phyloP scores from a whole-genome alignment of 768 basidiomycete species.

The Amanita pallidorosea region DNA sequence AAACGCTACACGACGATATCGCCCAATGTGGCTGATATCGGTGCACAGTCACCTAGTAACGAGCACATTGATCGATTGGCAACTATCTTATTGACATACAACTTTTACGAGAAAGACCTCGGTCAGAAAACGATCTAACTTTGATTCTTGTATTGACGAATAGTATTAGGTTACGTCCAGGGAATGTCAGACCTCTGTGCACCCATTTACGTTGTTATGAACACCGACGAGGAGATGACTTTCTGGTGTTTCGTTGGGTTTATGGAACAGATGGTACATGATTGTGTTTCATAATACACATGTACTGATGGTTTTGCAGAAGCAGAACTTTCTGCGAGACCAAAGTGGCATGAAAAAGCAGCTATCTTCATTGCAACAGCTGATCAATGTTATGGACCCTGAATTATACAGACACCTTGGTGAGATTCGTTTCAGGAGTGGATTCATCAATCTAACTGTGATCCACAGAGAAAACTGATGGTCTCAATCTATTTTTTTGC shows the following conservation, averaged over 20 bases:
- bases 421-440: constrained; percentile 17
- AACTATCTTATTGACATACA: constrained; percentile 81
- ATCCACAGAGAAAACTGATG: constrained; percentile 70
- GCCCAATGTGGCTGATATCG: constrained; percentile 59
- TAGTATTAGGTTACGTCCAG: constrained; percentile 76
- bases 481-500: constrained; percentile 93
- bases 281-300: neutral
- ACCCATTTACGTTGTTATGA: constrained; percentile 88
- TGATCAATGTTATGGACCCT: constrained; percentile 92
- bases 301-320: constrained; percentile 32
- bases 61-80: constrained; percentile 87
- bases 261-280: constrained; percentile 88
- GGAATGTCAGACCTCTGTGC: constrained; percentile 97
- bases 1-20: constrained; percentile 65
- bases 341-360: constrained; percentile 98
- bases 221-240: constrained; percentile 78
- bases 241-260: constrained; percentile 96
- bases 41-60: constrained; percentile 82
- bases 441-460: neutral
- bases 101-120: constrained; percentile 79
- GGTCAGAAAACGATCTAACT: constrained; percentile 29
- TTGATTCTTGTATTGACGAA: constrained; percentile 3
- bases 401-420: constrained; percentile 89
- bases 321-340: constrained; percentile 90
- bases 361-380: constrained; percentile 76